Base-by-base conservation (phyloP, 108 stramenopile species). In the Cyclotella cryptica region DNA sequence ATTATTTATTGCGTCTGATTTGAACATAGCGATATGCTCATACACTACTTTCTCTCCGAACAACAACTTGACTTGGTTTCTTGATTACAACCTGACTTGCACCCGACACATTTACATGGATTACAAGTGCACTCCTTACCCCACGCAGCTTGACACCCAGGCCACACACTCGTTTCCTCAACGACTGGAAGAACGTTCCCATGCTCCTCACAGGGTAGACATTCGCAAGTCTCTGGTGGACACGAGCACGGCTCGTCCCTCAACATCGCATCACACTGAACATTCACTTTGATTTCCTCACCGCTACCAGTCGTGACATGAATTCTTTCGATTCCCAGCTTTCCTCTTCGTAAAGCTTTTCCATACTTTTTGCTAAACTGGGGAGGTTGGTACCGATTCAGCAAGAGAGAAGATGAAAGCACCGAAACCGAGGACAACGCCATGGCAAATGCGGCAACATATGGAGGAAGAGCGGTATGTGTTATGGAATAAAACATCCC, bases 391-490 rank as follows among this genome's bases (percentile, higher is more conserved):
- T 88, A 88, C 43, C 72, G 52, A 70, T 81, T 77, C 73, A 88
- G 28, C 27, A 60, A 72, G 15, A 88, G 80, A 46, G 83, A 84
- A 13, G 80, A 81, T 22, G 63, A 39, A n/a, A 94, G 71, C 11
- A 94, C 93, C 28, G 80, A 84, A 12, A 94, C 70, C 9, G 88
- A 89, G 27, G 87, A 88, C 54, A 94, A 57, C 13, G 87, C 92
- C 92, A 96, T 93, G 17, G 90, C 88, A 55, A 91, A 66, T 49
- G 88, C 95, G n/a, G 95, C 95, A 40, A 89, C 61, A 45, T 75
- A 85, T 9, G 95, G 92, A 26, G 92, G 95, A 13, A 96, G 79
- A 11, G 68, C 65, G 46, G 63, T 65, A 21, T 86, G 86, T 11
- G 90, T 72, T 14, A 79, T 41, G 14, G 97, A 96, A 63, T 90